A percentile compares a stretch with the other conserved stretches of the same genome.
These are phyloP conservation scores for Fusarium solani-melongenae DNA, from an alignment of 2,329 filamentous ascomycete genomes.

Conservation along the genomic window DNA sequence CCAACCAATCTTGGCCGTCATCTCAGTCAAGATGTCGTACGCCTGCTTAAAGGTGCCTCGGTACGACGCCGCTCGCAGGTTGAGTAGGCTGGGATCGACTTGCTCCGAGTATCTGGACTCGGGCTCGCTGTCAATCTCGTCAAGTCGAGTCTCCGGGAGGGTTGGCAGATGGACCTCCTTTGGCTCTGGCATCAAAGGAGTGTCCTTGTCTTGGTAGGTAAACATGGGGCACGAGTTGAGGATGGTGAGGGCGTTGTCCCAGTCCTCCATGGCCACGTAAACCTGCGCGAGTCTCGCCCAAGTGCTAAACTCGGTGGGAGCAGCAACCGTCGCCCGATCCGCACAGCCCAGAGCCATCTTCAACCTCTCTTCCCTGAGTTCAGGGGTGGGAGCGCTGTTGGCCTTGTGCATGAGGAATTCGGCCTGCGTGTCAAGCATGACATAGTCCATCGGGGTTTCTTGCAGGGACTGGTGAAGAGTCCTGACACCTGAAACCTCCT, in stretches of 20 bases:
- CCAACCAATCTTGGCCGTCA: slow-evolving; percentile 97
- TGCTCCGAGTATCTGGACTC: slow-evolving; percentile 84
- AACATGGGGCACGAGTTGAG: slow-evolving; percentile 99
- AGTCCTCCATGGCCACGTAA: slow-evolving; percentile 93
- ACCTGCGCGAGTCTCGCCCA: slow-evolving; percentile 95
- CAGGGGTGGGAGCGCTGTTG: slow-evolving; percentile 61
- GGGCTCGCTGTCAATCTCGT: slow-evolving; percentile 95
- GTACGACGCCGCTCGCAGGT: slow-evolving; percentile 88
- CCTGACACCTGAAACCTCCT: slow-evolving; percentile 95
- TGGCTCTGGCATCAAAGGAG: slow-evolving; percentile 92
- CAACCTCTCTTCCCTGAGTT: slow-evolving; percentile 73
- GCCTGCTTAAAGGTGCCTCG: slow-evolving; percentile 96
- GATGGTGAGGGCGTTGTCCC: slow-evolving; percentile 94
- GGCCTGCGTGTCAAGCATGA: slow-evolving; percentile 93
- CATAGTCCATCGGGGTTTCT: slow-evolving; percentile 96
- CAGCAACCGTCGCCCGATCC: slow-evolving; percentile 92
- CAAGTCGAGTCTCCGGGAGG: slow-evolving; percentile 87
- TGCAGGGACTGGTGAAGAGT: slow-evolving; percentile 89
- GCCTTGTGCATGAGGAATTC: slow-evolving; percentile 92
- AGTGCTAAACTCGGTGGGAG: slow-evolving; percentile 95
- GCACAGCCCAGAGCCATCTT: slow-evolving; percentile 92
- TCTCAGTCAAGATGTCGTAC: slow-evolving; percentile 92
- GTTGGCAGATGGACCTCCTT: slow-evolving; percentile 88
- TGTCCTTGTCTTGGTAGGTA: slow-evolving; percentile 98
- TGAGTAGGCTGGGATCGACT: slow-evolving; percentile 86